Conservation (phyloP, 1,284 basidiomycete genomes). For the Kalmanozyma brasiliensis region DNA sequence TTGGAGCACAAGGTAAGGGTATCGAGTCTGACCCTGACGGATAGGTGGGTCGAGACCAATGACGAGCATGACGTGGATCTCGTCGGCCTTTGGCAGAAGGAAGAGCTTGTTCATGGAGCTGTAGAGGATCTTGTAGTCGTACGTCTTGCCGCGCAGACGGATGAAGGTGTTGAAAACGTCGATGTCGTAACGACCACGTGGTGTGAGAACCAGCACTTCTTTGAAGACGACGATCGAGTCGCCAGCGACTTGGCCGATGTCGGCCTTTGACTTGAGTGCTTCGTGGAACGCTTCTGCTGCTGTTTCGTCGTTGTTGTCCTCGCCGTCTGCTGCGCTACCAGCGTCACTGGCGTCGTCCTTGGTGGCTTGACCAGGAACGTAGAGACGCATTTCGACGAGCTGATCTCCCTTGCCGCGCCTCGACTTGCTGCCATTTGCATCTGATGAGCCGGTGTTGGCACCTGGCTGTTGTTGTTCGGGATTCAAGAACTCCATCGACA, state of each 20-base stretch:
- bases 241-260: constrained; percentile 90
- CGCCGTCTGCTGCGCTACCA: constrained; percentile 71
- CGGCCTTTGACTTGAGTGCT: constrained; percentile 93
- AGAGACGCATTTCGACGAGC: constrained; percentile 94
- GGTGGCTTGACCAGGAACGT: constrained; percentile 82
- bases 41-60: constrained; percentile 78
- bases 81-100: constrained; percentile 91
- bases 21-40: constrained; percentile 96
- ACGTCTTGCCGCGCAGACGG: constrained; percentile 94
- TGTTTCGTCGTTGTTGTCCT: constrained; percentile 73
- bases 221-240: constrained; percentile 95
- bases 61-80: constrained; percentile 91
- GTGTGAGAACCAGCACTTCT: constrained; percentile 95
- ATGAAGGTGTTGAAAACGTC: constrained; percentile 97
- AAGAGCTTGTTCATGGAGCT: constrained; percentile 89
- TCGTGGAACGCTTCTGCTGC: constrained; percentile 98
- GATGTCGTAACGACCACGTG: constrained; percentile 92
- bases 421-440: constrained; percentile 42
- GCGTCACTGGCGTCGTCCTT: constrained; percentile 70
- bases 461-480: constrained; percentile 66
- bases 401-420: constrained; percentile 71
- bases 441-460: constrained; percentile 64
- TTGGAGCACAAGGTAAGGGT: constrained; percentile 97
- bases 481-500: constrained; percentile 90
- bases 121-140: constrained; percentile 98